Conservation (phyloP, 495 filamentous ascomycete genomes). For the Extremus antarcticus region DNA sequence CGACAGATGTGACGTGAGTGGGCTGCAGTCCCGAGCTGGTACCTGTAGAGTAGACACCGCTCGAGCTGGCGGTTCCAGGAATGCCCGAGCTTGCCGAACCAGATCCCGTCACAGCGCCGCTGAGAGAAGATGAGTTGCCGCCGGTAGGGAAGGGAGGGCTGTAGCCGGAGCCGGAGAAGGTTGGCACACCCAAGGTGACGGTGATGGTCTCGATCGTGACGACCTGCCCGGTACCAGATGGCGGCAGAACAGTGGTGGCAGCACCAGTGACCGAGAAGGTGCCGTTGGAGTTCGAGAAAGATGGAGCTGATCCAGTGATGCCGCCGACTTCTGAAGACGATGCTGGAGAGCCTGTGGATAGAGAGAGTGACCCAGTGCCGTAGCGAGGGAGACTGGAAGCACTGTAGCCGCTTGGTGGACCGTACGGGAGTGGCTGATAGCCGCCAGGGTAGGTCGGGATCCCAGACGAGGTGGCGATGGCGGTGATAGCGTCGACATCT, state of each 20-base stretch:
- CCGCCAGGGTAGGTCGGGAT: constrained; percentile 1
- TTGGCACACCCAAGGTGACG: not conserved
- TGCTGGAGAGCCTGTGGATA: not conserved
- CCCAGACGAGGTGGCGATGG: not conserved
- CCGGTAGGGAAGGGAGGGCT: not conserved
- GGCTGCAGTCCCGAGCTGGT: not conserved
- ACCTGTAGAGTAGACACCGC: not conserved
- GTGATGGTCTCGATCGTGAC: constrained; percentile 1
- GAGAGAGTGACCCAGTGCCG: not conserved
- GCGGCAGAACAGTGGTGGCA: not conserved
- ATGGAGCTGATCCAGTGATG: not conserved
- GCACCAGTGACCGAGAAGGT: not conserved
- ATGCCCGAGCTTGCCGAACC: not conserved
- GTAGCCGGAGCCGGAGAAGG: not conserved
- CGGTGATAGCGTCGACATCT: not conserved
- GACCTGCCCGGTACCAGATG: not conserved
- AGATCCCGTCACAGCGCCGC: not conserved
- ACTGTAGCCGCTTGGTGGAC: not conserved
- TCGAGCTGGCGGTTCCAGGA: not conserved
- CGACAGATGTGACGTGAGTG: not conserved
- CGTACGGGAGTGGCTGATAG: not conserved
- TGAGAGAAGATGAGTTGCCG: not conserved
- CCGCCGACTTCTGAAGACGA: not conserved
- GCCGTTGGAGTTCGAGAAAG: not conserved
- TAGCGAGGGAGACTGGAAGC: not conserved